These are phyloP conservation scores for Rhodotorula sp. DNA, from an alignment of 1,284 basidiomycete species.

Conservation along the genomic window DNA sequence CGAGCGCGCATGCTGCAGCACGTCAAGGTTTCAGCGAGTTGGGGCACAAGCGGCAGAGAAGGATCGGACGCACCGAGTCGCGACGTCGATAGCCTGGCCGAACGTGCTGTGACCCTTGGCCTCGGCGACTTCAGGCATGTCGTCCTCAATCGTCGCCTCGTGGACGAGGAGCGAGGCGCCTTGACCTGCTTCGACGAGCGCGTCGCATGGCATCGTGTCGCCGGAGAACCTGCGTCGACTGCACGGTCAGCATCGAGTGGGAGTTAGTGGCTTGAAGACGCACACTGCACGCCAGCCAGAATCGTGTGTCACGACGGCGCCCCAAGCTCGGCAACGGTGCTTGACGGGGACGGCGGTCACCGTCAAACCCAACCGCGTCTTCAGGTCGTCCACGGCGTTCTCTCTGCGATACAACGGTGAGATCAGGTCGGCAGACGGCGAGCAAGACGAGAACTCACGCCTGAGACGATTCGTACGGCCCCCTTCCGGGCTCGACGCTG, in stretches of 20 bases:
- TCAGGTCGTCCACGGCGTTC: conserved; percentile 16
- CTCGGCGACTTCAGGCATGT: conserved; percentile 63
- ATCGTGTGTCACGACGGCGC: conserved; percentile 63
- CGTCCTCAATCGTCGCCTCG: conserved; percentile 85
- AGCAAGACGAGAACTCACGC: conserved; percentile 14
- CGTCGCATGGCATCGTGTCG: conserved; percentile 77
- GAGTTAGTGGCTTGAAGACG: conserved; percentile 41
- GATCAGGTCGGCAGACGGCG: too few relatives aligned
- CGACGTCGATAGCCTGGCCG: conserved; percentile 79
- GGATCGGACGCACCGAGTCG: conserved; percentile 57
- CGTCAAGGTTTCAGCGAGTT: too few relatives aligned
- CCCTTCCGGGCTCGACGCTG: conserved; percentile 29
- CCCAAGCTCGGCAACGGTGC: conserved; percentile 72
- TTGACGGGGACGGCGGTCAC: conserved; percentile 61
- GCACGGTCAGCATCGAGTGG: conserved; percentile 20
- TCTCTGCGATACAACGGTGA: background rate
- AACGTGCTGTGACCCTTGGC: conserved; percentile 85
- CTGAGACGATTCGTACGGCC: background rate
- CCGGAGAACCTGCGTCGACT: conserved; percentile 61
- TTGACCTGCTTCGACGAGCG: conserved; percentile 65
- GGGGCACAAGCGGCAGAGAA: background rate
- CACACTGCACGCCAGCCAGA: conserved; percentile 81
- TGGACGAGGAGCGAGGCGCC: conserved; percentile 82
- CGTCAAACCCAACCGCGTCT: conserved; percentile 38
- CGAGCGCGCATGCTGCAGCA: conserved; percentile 70